Conservation (phyloP, 306 rosid genomes). For the Styphnolobium japonicum region DNA sequence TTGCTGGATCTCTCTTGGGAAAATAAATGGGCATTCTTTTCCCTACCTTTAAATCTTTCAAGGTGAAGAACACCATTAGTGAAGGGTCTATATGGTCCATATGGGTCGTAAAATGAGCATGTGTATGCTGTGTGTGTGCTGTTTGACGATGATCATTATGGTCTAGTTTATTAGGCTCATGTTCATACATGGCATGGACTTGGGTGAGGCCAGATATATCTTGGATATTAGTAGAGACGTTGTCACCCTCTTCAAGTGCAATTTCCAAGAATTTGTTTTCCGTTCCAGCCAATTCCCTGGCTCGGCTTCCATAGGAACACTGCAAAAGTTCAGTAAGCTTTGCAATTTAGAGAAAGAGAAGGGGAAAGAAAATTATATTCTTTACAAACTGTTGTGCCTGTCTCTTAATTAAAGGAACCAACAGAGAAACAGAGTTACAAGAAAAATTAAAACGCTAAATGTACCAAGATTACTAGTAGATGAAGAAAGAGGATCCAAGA, state of each 20-base stretch:
- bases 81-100: slow-evolving; percentile 42
- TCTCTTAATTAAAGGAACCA: not conserved
- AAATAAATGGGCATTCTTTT: slow-evolving; percentile 56
- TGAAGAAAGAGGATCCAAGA: slow-evolving; percentile 33
- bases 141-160: not conserved
- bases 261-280: not conserved
- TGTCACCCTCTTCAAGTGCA: not conserved
- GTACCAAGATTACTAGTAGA: slow-evolving; percentile 42
- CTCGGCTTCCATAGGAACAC: slow-evolving; percentile 24
- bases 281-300: slow-evolving; percentile 20
- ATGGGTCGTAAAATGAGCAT: not conserved
- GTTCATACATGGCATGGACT: not conserved
- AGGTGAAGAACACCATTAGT: slow-evolving; percentile 56
- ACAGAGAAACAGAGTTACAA: not conserved
- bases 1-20: slow-evolving; percentile 60
- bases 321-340: slow-evolving; percentile 8
- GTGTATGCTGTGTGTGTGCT: not conserved
- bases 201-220: not conserved
- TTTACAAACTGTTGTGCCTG: not conserved
- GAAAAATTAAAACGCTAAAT: not conserved
- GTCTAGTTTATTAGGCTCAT: no score
- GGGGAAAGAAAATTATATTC: not conserved
- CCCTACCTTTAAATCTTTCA: slow-evolving; percentile 50
- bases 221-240: not conserved
- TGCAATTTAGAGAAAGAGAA: not conserved